A percentile compares a stretch with the other conserved stretches of the same genome.
Conservation (phyloP, 1,284 basidiomycete species). For the Heliocybe sulcata region DNA sequence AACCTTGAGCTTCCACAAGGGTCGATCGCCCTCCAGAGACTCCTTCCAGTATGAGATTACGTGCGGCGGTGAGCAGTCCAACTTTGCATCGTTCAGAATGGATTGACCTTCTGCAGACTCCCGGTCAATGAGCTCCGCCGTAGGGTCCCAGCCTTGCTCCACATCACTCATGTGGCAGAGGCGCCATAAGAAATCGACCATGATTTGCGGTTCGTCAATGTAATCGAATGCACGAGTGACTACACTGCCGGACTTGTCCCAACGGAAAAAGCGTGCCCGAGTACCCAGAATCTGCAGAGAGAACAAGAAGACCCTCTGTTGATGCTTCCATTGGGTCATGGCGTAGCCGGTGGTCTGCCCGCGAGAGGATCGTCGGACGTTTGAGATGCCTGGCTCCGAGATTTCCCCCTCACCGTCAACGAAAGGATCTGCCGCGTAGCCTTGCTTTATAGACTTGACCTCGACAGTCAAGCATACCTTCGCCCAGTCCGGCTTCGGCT, state of each 20-base stretch:
- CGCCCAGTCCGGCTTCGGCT: neutral
- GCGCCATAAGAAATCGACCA: slow-evolving; percentile 16
- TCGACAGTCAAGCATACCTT: neutral
- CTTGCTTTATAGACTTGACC: neutral
- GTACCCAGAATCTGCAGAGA: slow-evolving; percentile 8
- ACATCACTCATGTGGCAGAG: slow-evolving; percentile 7
- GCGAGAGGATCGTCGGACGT: neutral
- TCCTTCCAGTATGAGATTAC: too few relatives aligned
- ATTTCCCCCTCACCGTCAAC: neutral
- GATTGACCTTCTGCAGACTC: neutral
- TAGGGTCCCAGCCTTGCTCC: slow-evolving; percentile 12
- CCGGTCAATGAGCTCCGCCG: slow-evolving; percentile 4
- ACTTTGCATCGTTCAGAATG: neutral
- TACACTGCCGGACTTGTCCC: slow-evolving; percentile 13
- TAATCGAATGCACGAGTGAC: neutral
- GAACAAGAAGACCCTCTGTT: slow-evolving; percentile 13
- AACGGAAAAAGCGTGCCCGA: slow-evolving; percentile 12
- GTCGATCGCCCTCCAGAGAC: too few relatives aligned
- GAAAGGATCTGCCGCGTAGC: neutral
- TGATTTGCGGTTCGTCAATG: slow-evolving; percentile 2
- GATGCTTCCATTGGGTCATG: slow-evolving; percentile 5
- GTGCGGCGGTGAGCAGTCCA: neutral
- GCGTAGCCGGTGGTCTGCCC: slow-evolving; percentile 10
- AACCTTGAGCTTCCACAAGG: too few relatives aligned
- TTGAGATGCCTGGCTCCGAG: too few relatives aligned